Evolutionary conservation across 257 asterid species (phyloP).

Genomic region (Ballota nigra): DNA sequence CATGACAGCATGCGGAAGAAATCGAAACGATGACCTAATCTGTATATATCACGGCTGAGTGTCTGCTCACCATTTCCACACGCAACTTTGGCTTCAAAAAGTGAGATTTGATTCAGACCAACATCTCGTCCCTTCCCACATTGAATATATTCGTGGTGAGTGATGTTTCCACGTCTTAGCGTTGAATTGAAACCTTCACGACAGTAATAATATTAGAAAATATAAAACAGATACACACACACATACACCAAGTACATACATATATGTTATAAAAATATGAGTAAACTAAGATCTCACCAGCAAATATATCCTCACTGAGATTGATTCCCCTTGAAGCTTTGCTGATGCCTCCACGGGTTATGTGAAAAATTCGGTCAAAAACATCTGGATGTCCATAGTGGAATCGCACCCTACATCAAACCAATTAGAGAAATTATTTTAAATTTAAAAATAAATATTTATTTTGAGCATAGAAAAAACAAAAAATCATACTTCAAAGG

Average conservation of each 20-base stretch:
- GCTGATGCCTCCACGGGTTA: slow-evolving; percentile 98
- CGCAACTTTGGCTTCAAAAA: slow-evolving; percentile 95
- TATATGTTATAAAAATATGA: slow-evolving; percentile 4
- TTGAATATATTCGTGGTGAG: slow-evolving; percentile 94
- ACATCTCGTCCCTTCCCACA: slow-evolving; percentile 98
- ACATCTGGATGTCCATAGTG: slow-evolving; percentile 98
- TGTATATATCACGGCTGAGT: slow-evolving; percentile 89
- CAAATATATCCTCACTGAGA: slow-evolving; percentile 97
- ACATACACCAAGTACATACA: background rate
- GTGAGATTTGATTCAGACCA: slow-evolving; percentile 94
- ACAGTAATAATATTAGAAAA: slow-evolving; percentile 22
- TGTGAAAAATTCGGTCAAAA: slow-evolving; percentile 90
- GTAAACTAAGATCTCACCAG: slow-evolving; percentile 58
- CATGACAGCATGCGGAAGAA: slow-evolving; percentile 94
- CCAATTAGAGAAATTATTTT: slow-evolving; percentile 15
- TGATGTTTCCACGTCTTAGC: slow-evolving; percentile 82
- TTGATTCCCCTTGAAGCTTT: slow-evolving; percentile 93
- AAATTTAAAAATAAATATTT: background rate
- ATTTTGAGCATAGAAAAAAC: background rate
- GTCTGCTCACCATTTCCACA: slow-evolving; percentile 98
- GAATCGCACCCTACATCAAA: slow-evolving; percentile 77
- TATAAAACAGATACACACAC: background rate
- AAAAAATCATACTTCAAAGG: slow-evolving; percentile 76
- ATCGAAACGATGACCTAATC: slow-evolving; percentile 95
- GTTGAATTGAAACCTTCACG: slow-evolving; percentile 82